Percentiles rank a stretch among this genome's conserved stretches.
Conservation (phyloP, 805 yeast genomes). For the Candida sakaeoensis region DNA sequence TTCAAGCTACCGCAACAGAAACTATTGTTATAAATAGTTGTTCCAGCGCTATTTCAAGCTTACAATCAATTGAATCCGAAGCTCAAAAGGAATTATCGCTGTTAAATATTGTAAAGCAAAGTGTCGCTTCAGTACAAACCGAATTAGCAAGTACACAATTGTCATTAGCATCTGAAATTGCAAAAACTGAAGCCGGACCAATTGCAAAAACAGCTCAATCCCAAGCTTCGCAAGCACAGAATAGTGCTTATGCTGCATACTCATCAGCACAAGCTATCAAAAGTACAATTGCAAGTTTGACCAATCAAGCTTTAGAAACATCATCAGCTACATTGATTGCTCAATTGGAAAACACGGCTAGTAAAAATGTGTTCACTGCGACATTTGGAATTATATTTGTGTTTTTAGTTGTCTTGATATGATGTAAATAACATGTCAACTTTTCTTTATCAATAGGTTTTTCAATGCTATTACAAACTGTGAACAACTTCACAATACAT, state of each 20-base stretch:
- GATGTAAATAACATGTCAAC: no score
- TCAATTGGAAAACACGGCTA: conserved; percentile 3
- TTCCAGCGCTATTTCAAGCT: conserved; percentile 2
- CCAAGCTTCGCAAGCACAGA: conserved; percentile 6
- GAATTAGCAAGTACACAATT: conserved; percentile 1
- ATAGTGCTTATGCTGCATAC: conserved; percentile 4
- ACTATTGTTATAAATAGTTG: conserved; percentile 7
- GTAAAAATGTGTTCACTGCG: conserved; percentile 1
- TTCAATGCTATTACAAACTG: neutral
- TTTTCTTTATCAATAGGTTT: no score
- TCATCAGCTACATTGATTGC: neutral
- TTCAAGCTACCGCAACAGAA: conserved; percentile 3
- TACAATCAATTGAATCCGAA: conserved; percentile 7
- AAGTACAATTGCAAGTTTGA: conserved; percentile 2
- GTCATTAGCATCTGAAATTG: conserved; percentile 6
- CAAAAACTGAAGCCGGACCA: neutral
- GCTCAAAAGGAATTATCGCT: conserved; percentile 7
- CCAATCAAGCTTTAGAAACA: conserved; percentile 3
- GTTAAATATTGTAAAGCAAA: neutral
- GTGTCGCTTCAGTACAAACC: conserved; percentile 3
- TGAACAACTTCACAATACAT: neutral
- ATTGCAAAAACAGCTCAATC: conserved; percentile 1
- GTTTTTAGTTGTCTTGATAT: neutral
- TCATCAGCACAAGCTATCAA: conserved; percentile 1
- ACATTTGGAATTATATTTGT: conserved; percentile 2